Evolutionary conservation across 306 rosid species (phyloP), one percentile per base, ranked within the genome.

Genomic region (Castanea crenata): DNA sequence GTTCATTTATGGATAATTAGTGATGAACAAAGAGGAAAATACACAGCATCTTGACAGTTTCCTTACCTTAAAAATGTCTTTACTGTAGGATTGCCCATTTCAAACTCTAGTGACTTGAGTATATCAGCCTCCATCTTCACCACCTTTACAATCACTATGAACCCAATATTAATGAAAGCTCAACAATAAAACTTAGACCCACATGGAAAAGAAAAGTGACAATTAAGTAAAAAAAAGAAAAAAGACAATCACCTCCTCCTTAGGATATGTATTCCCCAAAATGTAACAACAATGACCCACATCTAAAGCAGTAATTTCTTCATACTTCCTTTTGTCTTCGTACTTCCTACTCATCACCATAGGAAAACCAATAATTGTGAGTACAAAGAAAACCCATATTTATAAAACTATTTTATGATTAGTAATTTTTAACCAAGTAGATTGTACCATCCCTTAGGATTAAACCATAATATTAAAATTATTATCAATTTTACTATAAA

Each of bases 51-150:
- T 6, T 3, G 16, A 70, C 7, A 52, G 23, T 64, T 65, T 65
- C 32, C 83, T 58, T 81, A 46, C 99, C 98, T 95, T 75, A 95
- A 82, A 81, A 93, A 91, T 51, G 94, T 87, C 87, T 84, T 90
- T 52, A 86, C 83, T 0, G 99, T 92, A 29, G 99, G 98, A 81
- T 84, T 88, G 2, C 99, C 98, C 91, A 93, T 51, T 82, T 95
- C 97, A 83, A 92, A 95, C 41, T 84, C 87, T 79, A 95, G 81
- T 13, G 87, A 57, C 78, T 85, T 87, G 8, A 95, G 91, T 62
- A 95, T 84, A 15, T 90, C 97, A 82, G 94, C 92, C 73, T 95
- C 99, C 99, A 95, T 92, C 46, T 70, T 64, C 83, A 91, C 82
- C 72, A 93, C 96, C 99, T 95, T 80, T 23, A 34, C 6, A 61